Evolutionary conservation across 2,329 filamentous ascomycete species (phyloP), one percentile per base, ranked within the genome.

Genomic region (Hypomyces rosellus): DNA sequence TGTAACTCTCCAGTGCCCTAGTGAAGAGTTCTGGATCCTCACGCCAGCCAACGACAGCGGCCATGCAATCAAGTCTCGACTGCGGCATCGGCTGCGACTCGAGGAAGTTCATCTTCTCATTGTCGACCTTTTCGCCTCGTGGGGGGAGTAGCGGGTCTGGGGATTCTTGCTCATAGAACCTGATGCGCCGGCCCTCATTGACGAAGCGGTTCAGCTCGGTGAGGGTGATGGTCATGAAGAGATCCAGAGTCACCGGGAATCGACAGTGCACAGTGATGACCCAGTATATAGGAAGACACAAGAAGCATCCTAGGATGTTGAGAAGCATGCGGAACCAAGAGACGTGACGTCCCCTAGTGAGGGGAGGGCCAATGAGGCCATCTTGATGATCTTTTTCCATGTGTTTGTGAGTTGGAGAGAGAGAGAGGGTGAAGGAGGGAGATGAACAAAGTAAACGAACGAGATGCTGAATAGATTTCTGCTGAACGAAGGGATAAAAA

Each of bases 1-100:
- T 53, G 52, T 61, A 61, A 30, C 59, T 61, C 49, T 61, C 53
- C 22, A 61, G 25, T 5, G 59, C 59, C 4, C 53, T 44, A 0
- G 51, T 56, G 36, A 60, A 61, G n/a, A 61, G 42, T 1, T 42
- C 48, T 2, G 58, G 59, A 22, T 61, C 58, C 15, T 61, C 59
- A 11, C 59, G 53, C 57, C 58, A 61, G 7, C 59, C 59, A 18
- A 61, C 59, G 14, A 61, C 54, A 2, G 58, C 57, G n/a, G 58
- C 59, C 40, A 61, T 55, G 16, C 43, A 52, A 20, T 61, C 58
- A 11, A 61, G 6, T 12, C 46, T 46, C 6, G 54, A 20, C 16
- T 45, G 48, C 5, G 54, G 45, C 14, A 46, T 42, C 13, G 47
- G 15, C 36, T 53, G 46, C 33, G 36, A 42, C 34, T 57, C 55